A percentile compares a stretch with the other conserved stretches of the same genome.
Evolutionary conservation across 257 asterid genomes (phyloP).

Genomic region (Ajuga chamaepitys): DNA sequence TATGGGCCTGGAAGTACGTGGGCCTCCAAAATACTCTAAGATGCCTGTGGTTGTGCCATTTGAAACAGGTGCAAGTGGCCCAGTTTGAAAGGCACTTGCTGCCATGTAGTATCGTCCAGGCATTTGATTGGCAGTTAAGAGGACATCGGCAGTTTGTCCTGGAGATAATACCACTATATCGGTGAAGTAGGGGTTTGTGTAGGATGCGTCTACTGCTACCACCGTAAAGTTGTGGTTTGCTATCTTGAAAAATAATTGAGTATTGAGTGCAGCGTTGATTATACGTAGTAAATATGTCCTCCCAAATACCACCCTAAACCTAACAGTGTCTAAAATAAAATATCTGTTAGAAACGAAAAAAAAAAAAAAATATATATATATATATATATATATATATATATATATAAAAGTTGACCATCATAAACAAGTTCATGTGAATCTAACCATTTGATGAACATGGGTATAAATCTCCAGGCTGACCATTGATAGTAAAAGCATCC

Average conservation of each 20-base stretch:
- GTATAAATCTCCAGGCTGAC: constrained; percentile 54
- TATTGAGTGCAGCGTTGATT: constrained; percentile 70
- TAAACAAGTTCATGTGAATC: neutral
- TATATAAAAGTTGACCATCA: neutral
- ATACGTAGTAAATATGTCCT: constrained; percentile 59
- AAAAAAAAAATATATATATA: neutral
- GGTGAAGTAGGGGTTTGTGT: constrained; percentile 49
- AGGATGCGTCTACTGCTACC: constrained; percentile 56
- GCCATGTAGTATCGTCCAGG: constrained; percentile 66
- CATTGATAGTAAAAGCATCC: constrained; percentile 59
- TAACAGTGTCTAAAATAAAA: no score
- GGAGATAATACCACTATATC: constrained; percentile 52
- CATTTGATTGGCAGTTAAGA: constrained; percentile 43
- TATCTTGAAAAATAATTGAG: constrained; percentile 45
- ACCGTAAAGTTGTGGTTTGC: constrained; percentile 59
- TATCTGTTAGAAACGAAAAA: constrained; percentile 19
- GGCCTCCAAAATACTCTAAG: constrained; percentile 24
- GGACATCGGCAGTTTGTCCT: constrained; percentile 63
- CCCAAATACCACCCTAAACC: constrained; percentile 33
- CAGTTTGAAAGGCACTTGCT: constrained; percentile 38
- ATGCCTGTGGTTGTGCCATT: constrained; percentile 52
- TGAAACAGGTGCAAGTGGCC: constrained; percentile 3
- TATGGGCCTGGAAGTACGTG: constrained; percentile 17
- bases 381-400: no score
- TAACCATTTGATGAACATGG: constrained; percentile 53